Percentiles rank a stretch among this genome's conserved stretches.
Evolutionary conservation across 345 rosid species (phyloP).

Genomic region (Salix suchowensis): DNA sequence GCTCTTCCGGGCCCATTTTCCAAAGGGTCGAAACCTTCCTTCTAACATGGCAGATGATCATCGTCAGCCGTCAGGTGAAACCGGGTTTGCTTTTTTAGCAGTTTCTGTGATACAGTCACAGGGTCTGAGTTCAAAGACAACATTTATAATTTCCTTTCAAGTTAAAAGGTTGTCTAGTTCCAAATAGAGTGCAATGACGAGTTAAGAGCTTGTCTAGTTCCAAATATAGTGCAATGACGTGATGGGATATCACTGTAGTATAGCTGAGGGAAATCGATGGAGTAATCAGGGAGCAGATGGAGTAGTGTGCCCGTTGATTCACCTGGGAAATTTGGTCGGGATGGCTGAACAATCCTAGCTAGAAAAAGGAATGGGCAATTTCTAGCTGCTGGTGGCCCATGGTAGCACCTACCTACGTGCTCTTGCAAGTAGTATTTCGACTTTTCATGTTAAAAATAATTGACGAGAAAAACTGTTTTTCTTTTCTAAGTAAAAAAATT

Average conservation of each 20-base stretch:
- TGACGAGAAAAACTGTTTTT: not conserved
- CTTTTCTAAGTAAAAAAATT: not conserved
- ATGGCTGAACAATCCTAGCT: not conserved
- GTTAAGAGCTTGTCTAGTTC: not conserved
- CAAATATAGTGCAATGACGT: not conserved
- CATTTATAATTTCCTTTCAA: not conserved
- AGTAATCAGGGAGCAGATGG: not conserved
- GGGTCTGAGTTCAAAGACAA: not conserved
- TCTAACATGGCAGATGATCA: not conserved
- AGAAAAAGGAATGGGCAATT: not conserved
- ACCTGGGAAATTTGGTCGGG: slow-evolving; percentile 3
- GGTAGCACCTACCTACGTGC: not conserved
- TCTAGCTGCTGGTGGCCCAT: not conserved
- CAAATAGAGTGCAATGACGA: no score
- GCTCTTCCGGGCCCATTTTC: not conserved
- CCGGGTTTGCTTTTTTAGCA: not conserved
- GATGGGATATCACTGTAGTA: not conserved
- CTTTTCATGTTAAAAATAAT: no score
- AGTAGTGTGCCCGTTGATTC: not conserved
- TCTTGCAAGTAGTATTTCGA: not conserved
- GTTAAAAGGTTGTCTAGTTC: not conserved
- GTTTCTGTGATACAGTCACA: not conserved
- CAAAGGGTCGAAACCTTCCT: not conserved
- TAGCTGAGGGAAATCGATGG: not conserved
- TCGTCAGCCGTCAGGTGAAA: not conserved